Evolutionary conservation across 179 eudicot genomes (phyloP), one percentile per base, ranked within the genome.

Genomic region (Gypsophila paniculata): DNA sequence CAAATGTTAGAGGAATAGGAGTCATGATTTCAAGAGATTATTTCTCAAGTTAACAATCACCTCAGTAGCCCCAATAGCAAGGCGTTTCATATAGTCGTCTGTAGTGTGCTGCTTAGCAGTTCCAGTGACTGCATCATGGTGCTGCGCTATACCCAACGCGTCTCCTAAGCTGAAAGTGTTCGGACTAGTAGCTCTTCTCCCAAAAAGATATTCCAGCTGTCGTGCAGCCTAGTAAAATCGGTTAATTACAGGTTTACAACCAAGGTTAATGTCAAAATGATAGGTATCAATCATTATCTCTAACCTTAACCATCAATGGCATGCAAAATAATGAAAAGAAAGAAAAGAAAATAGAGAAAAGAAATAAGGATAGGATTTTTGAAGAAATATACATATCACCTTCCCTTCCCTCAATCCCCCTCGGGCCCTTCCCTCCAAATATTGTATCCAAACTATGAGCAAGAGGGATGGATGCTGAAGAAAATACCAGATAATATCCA

Each of bases 61-160:
- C 96, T 93, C 90, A 63, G 84, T 71, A 66, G 91, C 87, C 55
- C 98, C 97, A 67, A 76, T 81, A 49, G 93, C 90, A 70, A 93
- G 82, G 81, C 97, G 96, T 74, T 86, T 88, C 34, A 75, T 79
- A 64, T 93, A 91, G 86, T 93, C 97, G 71, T 91, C 36, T 25
- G 97, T 91, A 2, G 87, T 80, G 73, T 91, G 91, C 76, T 89
- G 93, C 79, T 80, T 83, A 73, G 97, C 91, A 25, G 98, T 93
- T 73, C 98, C 98, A 74, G 83, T 81, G 70, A 89, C 72, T 66
- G 97, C 97, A 77, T 93, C 98, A 74, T 91, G 98, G 79, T 93
- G 98, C 76, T 91, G 98, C 53, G 87, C 93, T 70, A 87, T 80
- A 61, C 88, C 98, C 78, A 93, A 84, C 71, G 97, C 97, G 73